Percentiles rank a stretch among this genome's conserved stretches.
Conservation (phyloP, 1,139 yeast species). For the Kluyveromyces sp. region DNA sequence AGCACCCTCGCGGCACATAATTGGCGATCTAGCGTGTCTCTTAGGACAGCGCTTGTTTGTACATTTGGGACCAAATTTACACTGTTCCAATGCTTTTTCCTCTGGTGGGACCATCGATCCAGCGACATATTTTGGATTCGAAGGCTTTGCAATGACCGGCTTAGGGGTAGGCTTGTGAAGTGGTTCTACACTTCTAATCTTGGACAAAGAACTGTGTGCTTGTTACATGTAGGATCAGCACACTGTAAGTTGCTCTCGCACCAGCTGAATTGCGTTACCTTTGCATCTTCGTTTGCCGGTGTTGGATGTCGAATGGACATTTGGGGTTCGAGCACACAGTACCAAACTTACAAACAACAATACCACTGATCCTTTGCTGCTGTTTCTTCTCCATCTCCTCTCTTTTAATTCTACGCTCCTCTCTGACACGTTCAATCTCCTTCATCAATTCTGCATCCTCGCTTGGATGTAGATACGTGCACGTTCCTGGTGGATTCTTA, state of each 20-base stretch:
- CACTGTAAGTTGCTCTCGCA: conserved; percentile 67
- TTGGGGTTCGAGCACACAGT: conserved; percentile 62
- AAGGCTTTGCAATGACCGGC: conserved; percentile 18
- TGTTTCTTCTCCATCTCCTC: conserved; percentile 30
- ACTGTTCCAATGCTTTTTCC: conserved; percentile 62
- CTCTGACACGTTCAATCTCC: conserved; percentile 52
- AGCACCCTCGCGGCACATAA: conserved; percentile 74
- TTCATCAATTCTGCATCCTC: conserved; percentile 69
- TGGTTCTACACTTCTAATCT: conserved; percentile 30
- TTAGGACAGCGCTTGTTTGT: conserved; percentile 71
- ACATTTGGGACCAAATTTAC: conserved; percentile 71
- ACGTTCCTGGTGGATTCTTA: conserved; percentile 72
- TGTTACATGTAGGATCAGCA: conserved; percentile 49
- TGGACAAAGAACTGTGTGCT: conserved; percentile 72
- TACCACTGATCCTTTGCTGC: conserved; percentile 33
- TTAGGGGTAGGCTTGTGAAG: conserved; percentile 18
- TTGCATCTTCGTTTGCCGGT: conserved; percentile 68
- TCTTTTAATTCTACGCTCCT: conserved; percentile 42
- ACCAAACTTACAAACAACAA: conserved; percentile 69
- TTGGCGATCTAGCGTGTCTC: conserved; percentile 71
- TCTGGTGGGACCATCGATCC: conserved; percentile 23
- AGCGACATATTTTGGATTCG: conserved; percentile 19
- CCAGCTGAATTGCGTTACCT: conserved; percentile 64
- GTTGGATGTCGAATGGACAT: conserved; percentile 89
- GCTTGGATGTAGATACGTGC: conserved; percentile 75